Base-by-base conservation (phyloP, 495 filamentous ascomycete genomes). In the Neurospora sp. region DNA sequence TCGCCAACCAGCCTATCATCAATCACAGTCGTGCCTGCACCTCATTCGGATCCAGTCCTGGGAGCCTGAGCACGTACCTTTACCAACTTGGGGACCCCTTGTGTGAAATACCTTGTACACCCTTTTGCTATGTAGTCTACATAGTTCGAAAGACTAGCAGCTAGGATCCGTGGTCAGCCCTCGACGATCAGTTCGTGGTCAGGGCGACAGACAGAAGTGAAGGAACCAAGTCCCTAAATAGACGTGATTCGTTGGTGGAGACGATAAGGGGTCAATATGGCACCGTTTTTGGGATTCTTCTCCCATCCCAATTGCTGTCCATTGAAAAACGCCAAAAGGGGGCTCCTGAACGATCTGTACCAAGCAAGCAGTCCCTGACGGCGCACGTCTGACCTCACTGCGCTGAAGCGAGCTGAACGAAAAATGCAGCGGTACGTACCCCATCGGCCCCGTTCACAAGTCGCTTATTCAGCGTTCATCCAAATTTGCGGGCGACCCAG, bases 331-430 rank as follows among this genome's bases (percentile, higher is more conserved):
- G 15, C n/a, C 19, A 70, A 70, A 70, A 70, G 54, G 54, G 54
- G 54, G 24, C 54, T 66, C 28, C 54, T 66, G 28, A 17, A 66
- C 28, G 28, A 66, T 66, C 54, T 19, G 13, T 34, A 62, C 21
- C 70, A 17, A 17, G 37, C 70, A 40, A 34, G 42, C 39, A 45
- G 72, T 38, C 17, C 71, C 72, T 72, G 70, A 74, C 38, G 62
- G 59, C 39, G 70, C 36, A 59, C 13, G 59, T 77, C 77, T 79
- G 77, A 77, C 71, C 76, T 77, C 74, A 77, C 73, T 42, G 71
- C 76, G 75, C 76, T 76, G 76, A 78, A 77, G 76, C 74, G 75
- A 76, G 72, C 73, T 70, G 72, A 69, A 48, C 17, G 34, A 37
- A 72, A 59, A 37, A 39, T 37, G 38, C n/a, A 69, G 28, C 54